phyloP scores from a whole-genome alignment of 768 basidiomycete species.

The Harrya chromipes region DNA sequence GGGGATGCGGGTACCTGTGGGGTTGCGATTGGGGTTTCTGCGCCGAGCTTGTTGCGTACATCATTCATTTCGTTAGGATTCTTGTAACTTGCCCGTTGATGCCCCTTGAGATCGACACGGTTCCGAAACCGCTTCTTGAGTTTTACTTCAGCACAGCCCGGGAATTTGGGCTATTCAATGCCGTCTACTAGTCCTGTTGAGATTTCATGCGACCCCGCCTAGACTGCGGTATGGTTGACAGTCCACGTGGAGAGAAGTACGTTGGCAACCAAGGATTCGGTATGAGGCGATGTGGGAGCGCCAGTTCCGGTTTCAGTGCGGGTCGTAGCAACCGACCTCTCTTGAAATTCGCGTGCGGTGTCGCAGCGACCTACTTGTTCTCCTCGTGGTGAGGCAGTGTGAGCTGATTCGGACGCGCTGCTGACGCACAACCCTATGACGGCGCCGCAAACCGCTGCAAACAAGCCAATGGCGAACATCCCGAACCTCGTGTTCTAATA shows the following conservation, averaged over 20 bases:
- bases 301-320: not conserved
- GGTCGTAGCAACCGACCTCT: not conserved
- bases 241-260: conserved; percentile 5
- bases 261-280: not conserved
- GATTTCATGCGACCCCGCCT: conserved; percentile 12
- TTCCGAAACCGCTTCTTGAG: not conserved
- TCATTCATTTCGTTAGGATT: too few relatives aligned
- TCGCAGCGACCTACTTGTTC: not conserved
- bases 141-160: not conserved
- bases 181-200: not conserved
- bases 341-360: not conserved
- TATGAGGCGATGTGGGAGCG: not conserved
- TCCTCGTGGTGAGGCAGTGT: too few relatives aligned
- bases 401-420: too few relatives aligned
- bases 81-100: too few relatives aligned
- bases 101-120: too few relatives aligned
- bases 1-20: too few relatives aligned
- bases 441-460: too few relatives aligned
- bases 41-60: too few relatives aligned
- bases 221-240: conserved; percentile 11
- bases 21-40: too few relatives aligned
- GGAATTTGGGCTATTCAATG: not conserved
- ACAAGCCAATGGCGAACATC: too few relatives aligned
- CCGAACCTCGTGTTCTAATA: too few relatives aligned
- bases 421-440: too few relatives aligned